Base-by-base conservation (phyloP, 1,139 yeast species). In the Pichia sp. region DNA sequence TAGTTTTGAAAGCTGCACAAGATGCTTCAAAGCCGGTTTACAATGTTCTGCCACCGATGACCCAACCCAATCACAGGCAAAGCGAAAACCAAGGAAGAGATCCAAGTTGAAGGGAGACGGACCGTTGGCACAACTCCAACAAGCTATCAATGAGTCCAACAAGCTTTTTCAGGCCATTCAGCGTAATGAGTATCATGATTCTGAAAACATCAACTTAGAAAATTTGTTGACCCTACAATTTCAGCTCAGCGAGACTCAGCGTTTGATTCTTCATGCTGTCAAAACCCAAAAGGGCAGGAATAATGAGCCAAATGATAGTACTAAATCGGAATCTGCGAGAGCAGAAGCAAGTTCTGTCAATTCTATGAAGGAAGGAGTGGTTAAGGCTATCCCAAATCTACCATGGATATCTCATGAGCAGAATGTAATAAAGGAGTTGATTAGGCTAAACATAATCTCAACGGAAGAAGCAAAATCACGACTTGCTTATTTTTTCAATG, bases 41-140 rank as follows among this genome's bases (percentile, higher is more conserved):
- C 70, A 69, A 50, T 81, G 85, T 61, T 76, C 81, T 4, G 70
- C 73, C 61, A 76, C 78, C 49, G 72, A 67, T 44, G 83, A 79
- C 62, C 82, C 81, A 15, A 76, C 81, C 0, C 72, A 57, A 34
- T 58, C 65, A 3, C 56, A 61, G 5, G 68, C 68, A 6, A 63
- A 61, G 46, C 41, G 64, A 8, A 59, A 69, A 49, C 68, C 69
- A 1, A 58, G 72, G 38, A 70, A 70, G 56, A 63, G 55, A 45
- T 45, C 60, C 2, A 67, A 66, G 52, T 48, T 61, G n/a, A 59
- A 61, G 45, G 67, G 66, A 16, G 57, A 54, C 40, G 67, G 67
- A 2, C 64, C 68, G 26, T 53, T 70, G 44, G 64, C 62, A 10
- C 55, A 54, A 19, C 54, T 70, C n/a, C 68, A 69, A 50, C 54